Conservation (phyloP, 352 stramenopile genomes). For the Peronospora destructor region DNA sequence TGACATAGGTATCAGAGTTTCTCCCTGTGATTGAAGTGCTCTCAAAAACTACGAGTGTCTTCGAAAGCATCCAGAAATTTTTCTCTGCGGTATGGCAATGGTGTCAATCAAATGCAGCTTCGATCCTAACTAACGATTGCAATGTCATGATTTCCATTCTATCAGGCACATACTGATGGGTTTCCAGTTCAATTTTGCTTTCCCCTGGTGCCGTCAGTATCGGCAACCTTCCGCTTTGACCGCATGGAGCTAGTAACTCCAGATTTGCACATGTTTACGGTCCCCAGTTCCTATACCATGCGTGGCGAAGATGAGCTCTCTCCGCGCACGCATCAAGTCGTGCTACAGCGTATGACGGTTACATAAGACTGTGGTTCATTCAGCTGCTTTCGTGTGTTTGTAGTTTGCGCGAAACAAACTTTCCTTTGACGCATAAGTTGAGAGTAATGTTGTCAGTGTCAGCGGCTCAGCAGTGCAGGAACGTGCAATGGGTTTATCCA, state of each 20-base stretch:
- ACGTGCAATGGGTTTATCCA: no score
- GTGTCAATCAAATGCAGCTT: neutral
- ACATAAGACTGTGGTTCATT: constrained; percentile 13
- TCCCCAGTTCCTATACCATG: constrained; percentile 31
- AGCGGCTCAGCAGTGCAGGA: no score
- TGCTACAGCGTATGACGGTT: constrained; percentile 51
- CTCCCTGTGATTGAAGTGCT: constrained; percentile 61
- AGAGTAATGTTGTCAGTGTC: no score
- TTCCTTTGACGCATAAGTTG: no score
- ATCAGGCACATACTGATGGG: constrained; percentile 38
- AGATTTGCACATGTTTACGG: constrained; percentile 21
- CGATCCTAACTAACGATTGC: constrained; percentile 5
- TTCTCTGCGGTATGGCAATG: constrained; percentile 43
- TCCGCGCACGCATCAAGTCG: constrained; percentile 45
- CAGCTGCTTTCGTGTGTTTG: no score
- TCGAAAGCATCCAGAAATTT: constrained; percentile 56
- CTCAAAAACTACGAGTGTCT: constrained; percentile 55
- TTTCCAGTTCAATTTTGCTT: constrained; percentile 72
- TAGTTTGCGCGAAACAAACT: no score
- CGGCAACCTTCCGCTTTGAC: constrained; percentile 54
- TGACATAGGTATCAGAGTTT: constrained; percentile 43
- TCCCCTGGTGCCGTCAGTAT: constrained; percentile 52
- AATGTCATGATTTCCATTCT: neutral
- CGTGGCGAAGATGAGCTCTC: constrained; percentile 43
- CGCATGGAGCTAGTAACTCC: constrained; percentile 39